Conservation (phyloP, 2,329 filamentous ascomycete species). For the Claviceps spartinae region DNA sequence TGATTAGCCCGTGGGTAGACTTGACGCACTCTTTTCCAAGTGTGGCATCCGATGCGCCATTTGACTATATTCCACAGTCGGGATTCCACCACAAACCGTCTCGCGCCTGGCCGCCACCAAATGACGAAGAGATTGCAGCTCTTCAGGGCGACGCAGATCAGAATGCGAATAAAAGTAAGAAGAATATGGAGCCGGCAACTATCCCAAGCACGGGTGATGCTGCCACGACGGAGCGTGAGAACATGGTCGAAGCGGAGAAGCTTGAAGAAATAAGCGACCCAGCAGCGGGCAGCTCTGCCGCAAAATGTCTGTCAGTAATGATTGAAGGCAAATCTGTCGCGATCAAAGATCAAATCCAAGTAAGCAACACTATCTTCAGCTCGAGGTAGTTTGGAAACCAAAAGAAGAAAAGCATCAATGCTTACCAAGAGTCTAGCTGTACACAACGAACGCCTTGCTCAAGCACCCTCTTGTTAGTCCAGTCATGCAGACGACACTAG, state of each 20-base stretch:
- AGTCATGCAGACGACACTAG: conserved; percentile 73
- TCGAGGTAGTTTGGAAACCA: neutral
- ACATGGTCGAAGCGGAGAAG: conserved; percentile 14
- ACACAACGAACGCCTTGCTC: conserved; percentile 71
- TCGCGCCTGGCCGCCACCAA: conserved; percentile 82
- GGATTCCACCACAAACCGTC: conserved; percentile 90
- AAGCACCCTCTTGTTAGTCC: conserved; percentile 84
- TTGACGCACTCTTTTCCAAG: conserved; percentile 92
- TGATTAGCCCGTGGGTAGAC: conserved; percentile 94
- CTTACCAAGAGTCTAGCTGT: conserved; percentile 34
- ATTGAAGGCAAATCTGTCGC: conserved; percentile 58
- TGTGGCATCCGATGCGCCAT: conserved; percentile 53
- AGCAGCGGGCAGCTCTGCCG: conserved; percentile 13
- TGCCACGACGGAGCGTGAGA: conserved; percentile 19
- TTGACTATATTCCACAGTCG: conserved; percentile 78
- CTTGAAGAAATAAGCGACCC: conserved; percentile 10
- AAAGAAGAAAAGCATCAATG: neutral
- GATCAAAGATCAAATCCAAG: conserved; percentile 85
- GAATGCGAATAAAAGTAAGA: conserved; percentile 14
- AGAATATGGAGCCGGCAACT: conserved; percentile 7
- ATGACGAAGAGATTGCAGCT: conserved; percentile 54
- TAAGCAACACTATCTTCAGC: conserved; percentile 20
- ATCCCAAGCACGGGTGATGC: conserved; percentile 19
- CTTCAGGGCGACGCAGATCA: conserved; percentile 38
- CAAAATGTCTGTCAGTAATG: conserved; percentile 43